Evolutionary conservation across 164 flowering plant genomes (phyloP), one percentile per base, ranked within the genome.

Genomic region (Malania oleifera): DNA sequence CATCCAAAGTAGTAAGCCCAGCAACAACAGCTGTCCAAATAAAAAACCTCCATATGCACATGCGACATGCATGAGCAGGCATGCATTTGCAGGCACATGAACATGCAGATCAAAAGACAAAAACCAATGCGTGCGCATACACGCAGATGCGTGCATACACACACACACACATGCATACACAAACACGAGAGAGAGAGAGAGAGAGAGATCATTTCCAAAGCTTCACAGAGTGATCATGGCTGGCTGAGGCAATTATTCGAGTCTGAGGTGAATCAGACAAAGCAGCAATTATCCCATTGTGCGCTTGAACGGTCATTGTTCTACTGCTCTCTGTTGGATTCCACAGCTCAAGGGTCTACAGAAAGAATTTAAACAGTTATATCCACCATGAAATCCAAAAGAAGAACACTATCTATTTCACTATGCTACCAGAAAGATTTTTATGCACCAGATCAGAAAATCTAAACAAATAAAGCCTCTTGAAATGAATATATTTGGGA

Each of bases 261-360:
- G 54, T 69, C 18, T 31, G 25, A 38, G 62, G 46, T 2, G 75
- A 69, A 50, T 59, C 37, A 6, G 70, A 63, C 49, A 71, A 46
- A n/a, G 67, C 55, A 25, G 74, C 18, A 31, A 74, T 54, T 5
- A 48, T 27, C 19, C 72, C 72, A 0, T 39, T 38, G 50, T 77
- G 81, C 6, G 78, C 81, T 34, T 52, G 62, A 43, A 62, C 53
- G 10, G 63, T 34, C 65, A 56, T 27, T 1, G 66, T 69, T 37
- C 44, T 63, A 47, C 39, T 48, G 44, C 69, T 55, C 41, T 54
- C 64, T 15, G 35, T 41, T 17, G 75, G 73, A 49, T 64, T 69
- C 81, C 78, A 77, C n/a, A 71, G 10, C 19, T 69, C 66, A 14
- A 77, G 58, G 26, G 57, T 40, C 81, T 77, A 74, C 54, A 19